These are phyloP conservation scores for Pseudogymnoascus sp. DNA, from an alignment of 2,329 filamentous ascomycete genomes.

Conservation along the genomic window DNA sequence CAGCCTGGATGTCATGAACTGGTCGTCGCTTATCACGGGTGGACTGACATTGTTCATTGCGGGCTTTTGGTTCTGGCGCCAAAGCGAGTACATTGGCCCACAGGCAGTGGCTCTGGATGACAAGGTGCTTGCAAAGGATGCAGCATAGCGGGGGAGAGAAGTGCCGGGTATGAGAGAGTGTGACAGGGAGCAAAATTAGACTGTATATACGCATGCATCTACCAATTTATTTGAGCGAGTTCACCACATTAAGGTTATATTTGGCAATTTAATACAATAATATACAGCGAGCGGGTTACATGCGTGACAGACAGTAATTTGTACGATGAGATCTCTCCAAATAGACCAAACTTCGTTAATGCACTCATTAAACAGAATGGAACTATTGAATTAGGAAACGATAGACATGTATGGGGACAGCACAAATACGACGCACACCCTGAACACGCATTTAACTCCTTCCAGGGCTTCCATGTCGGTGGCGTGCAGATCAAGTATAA, in stretches of 20 bases:
- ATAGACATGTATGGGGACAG: no score
- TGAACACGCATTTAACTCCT: not conserved
- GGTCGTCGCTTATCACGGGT: slow-evolving; percentile 35
- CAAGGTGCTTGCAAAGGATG: slow-evolving; percentile 6
- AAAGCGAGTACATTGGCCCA: slow-evolving; percentile 23
- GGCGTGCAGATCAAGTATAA: not conserved
- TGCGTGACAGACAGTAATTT: not conserved
- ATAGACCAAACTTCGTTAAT: not conserved
- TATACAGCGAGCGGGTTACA: not conserved
- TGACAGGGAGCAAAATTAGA: not conserved
- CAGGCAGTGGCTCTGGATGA: slow-evolving; percentile 13
- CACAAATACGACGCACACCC: no score
- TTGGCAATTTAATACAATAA: not conserved
- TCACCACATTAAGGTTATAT: not conserved
- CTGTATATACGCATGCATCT: not conserved
- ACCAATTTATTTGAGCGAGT: not conserved
- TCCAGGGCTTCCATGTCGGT: not conserved
- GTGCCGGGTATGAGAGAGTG: not conserved
- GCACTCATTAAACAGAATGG: not conserved
- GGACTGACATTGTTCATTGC: slow-evolving; percentile 31
- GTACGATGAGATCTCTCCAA: not conserved
- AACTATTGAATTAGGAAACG: not conserved
- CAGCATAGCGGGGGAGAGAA: not conserved
- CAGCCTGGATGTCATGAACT: slow-evolving; percentile 43
- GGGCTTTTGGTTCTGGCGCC: slow-evolving; percentile 31